A percentile compares a stretch with the other conserved stretches of the same genome.
Evolutionary conservation across 2,329 filamentous ascomycete genomes (phyloP).

Genomic region (Trichoderma koningiopsis): DNA sequence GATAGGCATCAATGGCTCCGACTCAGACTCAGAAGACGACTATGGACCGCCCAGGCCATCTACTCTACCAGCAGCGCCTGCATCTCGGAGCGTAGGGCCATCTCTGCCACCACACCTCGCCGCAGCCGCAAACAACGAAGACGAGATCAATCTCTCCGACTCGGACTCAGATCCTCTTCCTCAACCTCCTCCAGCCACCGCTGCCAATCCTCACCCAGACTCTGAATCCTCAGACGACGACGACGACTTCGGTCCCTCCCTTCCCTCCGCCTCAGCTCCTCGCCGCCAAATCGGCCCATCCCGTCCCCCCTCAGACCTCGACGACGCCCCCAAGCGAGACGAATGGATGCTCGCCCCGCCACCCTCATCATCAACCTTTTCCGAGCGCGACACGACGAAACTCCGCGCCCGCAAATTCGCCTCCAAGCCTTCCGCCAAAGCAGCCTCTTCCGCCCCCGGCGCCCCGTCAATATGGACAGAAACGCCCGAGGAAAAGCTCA

Average conservation of each 20-base stretch:
- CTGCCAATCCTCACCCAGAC: slow-evolving; percentile 42
- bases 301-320: slow-evolving; percentile 39
- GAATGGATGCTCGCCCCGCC: slow-evolving; percentile 82
- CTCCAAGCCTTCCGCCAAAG: slow-evolving; percentile 50
- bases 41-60: slow-evolving; percentile 41
- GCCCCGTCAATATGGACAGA: slow-evolving; percentile 84
- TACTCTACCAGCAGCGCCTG: not conserved
- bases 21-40: slow-evolving; percentile 43
- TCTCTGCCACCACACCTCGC: slow-evolving; percentile 20
- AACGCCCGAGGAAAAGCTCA: slow-evolving; percentile 83
- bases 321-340: slow-evolving; percentile 66
- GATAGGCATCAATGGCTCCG: slow-evolving; percentile 47
- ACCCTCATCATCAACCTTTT: slow-evolving; percentile 53
- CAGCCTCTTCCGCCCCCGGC: slow-evolving; percentile 38
- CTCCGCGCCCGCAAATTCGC: slow-evolving; percentile 81
- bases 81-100: slow-evolving; percentile 24
- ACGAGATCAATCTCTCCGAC: slow-evolving; percentile 46
- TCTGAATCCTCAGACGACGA: slow-evolving; percentile 45
- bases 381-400: slow-evolving; percentile 78
- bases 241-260: slow-evolving; percentile 58
- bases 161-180: slow-evolving; percentile 44
- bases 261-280: slow-evolving; percentile 52
- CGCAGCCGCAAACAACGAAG: slow-evolving; percentile 35
- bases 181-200: slow-evolving; percentile 37
- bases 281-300: slow-evolving; percentile 46